Base-by-base conservation (phyloP, 2,329 filamentous ascomycete species). In the Fusarium sp. region DNA sequence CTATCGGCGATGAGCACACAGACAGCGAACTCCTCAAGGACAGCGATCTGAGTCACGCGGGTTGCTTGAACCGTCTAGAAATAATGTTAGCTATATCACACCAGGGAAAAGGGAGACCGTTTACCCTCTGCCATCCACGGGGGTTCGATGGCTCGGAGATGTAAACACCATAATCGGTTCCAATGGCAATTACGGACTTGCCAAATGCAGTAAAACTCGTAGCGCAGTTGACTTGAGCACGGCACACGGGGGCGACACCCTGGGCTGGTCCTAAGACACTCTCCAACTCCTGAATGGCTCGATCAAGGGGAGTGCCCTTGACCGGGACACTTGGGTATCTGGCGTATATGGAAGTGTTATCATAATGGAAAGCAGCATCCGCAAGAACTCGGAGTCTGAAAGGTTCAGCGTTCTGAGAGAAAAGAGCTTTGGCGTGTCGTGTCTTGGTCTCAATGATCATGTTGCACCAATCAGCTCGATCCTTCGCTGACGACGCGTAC, bases 401-500 rank as follows among this genome's bases (percentile, higher is more conserved):
- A 0, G 96, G 96, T 79, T 99, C 96, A 0, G 96, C 95, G 77
- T 98, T 97, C 77, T 99, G 96, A 6, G 92, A 90, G 79, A 93
- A 92, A 8, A 98, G 84, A 5, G 95, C 93, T 54, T 94, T 91
- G 24, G 96, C 96, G 78, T 99, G 95, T 63, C 92, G 90, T 9
- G 94, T 97, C 84, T 99, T 99, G 32, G 96, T 96, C 79, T 97
- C 92, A 47, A 97, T 91, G 74, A 99, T 97, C 81, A 94, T 97
- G 70, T 90, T 90, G 76, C 94, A 97, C 97, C 97, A 99, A 51
- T 97, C 93, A 67, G 90, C 86, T 61, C 96, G 88, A 74, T 90
- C 92, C 66, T 91, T 87, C 4, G 91, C 88, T 3, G 90, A 91
- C 8, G 91, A 88, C 0, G 95, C 95, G 78, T 97, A 98, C 3